Percentiles rank a stretch among this genome's conserved stretches.
phyloP scores from a whole-genome alignment of 139 green algal genomes.

The Nannochloris sp. region DNA sequence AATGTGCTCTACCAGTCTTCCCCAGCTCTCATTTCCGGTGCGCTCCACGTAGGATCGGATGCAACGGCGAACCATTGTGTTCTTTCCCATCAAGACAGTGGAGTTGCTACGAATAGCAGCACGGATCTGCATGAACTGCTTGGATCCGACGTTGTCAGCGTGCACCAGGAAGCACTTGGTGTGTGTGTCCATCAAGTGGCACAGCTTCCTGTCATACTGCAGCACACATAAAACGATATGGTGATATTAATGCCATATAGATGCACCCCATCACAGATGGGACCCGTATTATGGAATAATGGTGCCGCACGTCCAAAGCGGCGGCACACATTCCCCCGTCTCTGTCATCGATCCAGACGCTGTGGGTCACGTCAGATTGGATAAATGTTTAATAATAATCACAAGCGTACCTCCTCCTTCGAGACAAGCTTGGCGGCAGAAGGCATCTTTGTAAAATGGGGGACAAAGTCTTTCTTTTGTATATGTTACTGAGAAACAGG shows the following conservation, averaged over 20 bases:
- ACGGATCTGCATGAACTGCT: conserved; percentile 97
- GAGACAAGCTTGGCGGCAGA: conserved; percentile 50
- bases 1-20: conserved; percentile 71
- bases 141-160: conserved; percentile 98
- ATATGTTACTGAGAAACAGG: conserved; percentile 26
- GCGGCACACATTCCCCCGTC: too few relatives aligned
- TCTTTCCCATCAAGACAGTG: conserved; percentile 98
- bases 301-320: too few relatives aligned
- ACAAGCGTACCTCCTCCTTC: conserved; percentile 60
- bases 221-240: neutral
- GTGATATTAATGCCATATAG: neutral
- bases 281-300: too few relatives aligned
- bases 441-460: conserved; percentile 47
- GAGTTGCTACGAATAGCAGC: conserved; percentile 76
- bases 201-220: conserved; percentile 82
- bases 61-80: conserved; percentile 97
- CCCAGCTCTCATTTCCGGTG: conserved; percentile 81
- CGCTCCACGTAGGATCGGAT: conserved; percentile 89
- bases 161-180: conserved; percentile 85
- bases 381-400: neutral
- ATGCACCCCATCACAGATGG: too few relatives aligned
- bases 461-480: neutral
- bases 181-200: conserved; percentile 67
- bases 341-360: too few relatives aligned
- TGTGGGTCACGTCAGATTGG: too few relatives aligned